Evolutionary conservation across 1,284 basidiomycete genomes (phyloP), one percentile per base, ranked within the genome.

Genomic region (Hemileccinum hortonii): DNA sequence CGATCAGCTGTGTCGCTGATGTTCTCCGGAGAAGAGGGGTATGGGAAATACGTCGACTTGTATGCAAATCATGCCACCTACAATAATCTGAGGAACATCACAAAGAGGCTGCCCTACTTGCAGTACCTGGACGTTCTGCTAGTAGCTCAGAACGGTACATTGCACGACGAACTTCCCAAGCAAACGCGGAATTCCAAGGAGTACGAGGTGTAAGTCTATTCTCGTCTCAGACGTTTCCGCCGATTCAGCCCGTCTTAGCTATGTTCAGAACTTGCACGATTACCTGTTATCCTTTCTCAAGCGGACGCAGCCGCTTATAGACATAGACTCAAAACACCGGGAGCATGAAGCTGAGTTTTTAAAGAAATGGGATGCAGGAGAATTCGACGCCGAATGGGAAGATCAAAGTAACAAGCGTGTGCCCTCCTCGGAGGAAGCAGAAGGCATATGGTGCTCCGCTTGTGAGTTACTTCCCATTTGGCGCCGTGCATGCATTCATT

Each of bases 11-110:
- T 97, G 52, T 90, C 92, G 54, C 75, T 92, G 52, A 75, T 95
- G 59, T 98, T 98, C 73, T 94, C 93, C 12, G 97, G 97, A 38
- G 96, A 99, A 75, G 97, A 99, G 69, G 82, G 83, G 35, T 93
- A 94, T 58, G 97, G 97, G 44, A 90, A 92, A 71, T 98, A 96
- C 69, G 80, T 99, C 56, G 97, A 99, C 72, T 71, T 99, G 54
- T 93, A 98, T 70, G 76, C 86, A 47, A 86, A 92, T 55, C 96
- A 98, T 66, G 84, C 88, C 43, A 78, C 87, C 44, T 99, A 92
- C 74, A 87, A 87, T 75, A 99, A 99, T 72, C 71, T 98, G 59
- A 92, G 91, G 74, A 80, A 84, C 58, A 80, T 92, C 49, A 82
- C 83, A 53, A 90, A 87, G 69, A 83, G 86, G 51, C 75, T 94